Base-by-base conservation (phyloP, 164 flowering plant species). In the Piper longum region DNA sequence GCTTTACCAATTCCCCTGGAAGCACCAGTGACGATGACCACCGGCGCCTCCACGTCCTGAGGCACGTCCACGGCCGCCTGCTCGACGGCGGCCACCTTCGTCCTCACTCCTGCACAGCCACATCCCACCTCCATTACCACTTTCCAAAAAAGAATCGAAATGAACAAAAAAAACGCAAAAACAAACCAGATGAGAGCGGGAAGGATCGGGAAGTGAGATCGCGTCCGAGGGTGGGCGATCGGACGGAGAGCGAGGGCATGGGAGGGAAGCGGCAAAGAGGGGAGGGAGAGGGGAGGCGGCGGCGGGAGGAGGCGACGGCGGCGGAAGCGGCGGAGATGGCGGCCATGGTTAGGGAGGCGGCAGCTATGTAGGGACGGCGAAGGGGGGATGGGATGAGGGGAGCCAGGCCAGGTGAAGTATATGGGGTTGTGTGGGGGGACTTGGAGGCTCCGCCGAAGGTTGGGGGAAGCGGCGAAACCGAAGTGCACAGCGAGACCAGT, bases 1-100 rank as follows among this genome's bases (percentile, higher is more conserved):
- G 91, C 82, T 70, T 71, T 81, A 17, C 91, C 91, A 48, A 86
- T 86, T 60, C 91, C 91, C 71, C 91, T 79, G 17, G 91, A 86
- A 66, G 91, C 91, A 66, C 91, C 91, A 17, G 91, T 85, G 39
- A 86, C 74, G 64, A 86, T 48, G 51, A 76, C 88, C 62, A 86
- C 87, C 18, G 91, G 91, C 70, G 84, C 73, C 67, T 86, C 87
- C 41, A 77, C 81, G 40, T 64, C 71, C 45, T 75, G 72, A 55
- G 76, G 44, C 42, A 63, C 71, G 68, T 72, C 74, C 55, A 64
- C 65, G 57, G 54, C 69, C 6, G 71, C 72, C 72, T 73, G 77
- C 9, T 79, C 81, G 64, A 70, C 70, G 18, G 82, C 71, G 2
- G 83, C 77, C 44, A 75, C 85, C 72, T 83, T 83, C 43, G 84